Evolutionary conservation across 108 stramenopile species (phyloP).

Genomic region (Mediolabrus comicus): DNA sequence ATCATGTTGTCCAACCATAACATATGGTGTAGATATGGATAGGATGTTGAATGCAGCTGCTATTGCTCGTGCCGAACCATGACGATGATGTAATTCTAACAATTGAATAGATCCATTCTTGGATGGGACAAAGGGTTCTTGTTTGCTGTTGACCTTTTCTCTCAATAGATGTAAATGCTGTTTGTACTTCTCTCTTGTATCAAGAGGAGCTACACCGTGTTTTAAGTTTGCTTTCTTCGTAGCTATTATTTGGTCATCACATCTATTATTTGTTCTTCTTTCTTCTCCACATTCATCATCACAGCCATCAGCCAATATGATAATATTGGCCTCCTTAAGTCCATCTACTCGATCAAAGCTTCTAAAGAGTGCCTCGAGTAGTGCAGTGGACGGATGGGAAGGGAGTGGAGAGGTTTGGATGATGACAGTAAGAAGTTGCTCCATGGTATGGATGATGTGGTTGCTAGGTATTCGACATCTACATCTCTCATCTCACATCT

Average conservation of each 20-base stretch:
- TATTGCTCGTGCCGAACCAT: slow-evolving; percentile 27
- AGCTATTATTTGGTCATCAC: not conserved
- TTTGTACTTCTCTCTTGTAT: slow-evolving; percentile 23
- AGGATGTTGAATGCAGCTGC: slow-evolving; percentile 5
- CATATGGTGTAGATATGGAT: slow-evolving; percentile 25
- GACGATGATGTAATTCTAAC: slow-evolving; percentile 14
- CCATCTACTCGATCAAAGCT: slow-evolving; percentile 38
- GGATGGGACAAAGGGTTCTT: slow-evolving; percentile 18
- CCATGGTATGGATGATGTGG: too few relatives aligned
- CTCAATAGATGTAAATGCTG: slow-evolving; percentile 15
- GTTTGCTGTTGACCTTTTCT: not conserved
- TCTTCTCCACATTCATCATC: slow-evolving; percentile 2
- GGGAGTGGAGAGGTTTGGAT: slow-evolving; percentile 46
- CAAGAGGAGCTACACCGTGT: slow-evolving; percentile 14
- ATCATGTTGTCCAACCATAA: slow-evolving; percentile 49
- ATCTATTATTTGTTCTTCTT: not conserved
- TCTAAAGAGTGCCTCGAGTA: slow-evolving; percentile 47
- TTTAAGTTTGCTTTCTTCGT: slow-evolving; percentile 21
- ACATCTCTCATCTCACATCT: too few relatives aligned
- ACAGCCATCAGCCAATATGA: slow-evolving; percentile 40
- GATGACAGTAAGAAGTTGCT: slow-evolving; percentile 20
- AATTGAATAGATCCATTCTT: slow-evolving; percentile 23
- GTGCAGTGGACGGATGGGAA: slow-evolving; percentile 41
- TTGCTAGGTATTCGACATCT: too few relatives aligned
- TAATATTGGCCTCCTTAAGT: slow-evolving; percentile 25